Conservation (phyloP, 768 basidiomycete genomes). For the Glaciozyma antarctica region DNA sequence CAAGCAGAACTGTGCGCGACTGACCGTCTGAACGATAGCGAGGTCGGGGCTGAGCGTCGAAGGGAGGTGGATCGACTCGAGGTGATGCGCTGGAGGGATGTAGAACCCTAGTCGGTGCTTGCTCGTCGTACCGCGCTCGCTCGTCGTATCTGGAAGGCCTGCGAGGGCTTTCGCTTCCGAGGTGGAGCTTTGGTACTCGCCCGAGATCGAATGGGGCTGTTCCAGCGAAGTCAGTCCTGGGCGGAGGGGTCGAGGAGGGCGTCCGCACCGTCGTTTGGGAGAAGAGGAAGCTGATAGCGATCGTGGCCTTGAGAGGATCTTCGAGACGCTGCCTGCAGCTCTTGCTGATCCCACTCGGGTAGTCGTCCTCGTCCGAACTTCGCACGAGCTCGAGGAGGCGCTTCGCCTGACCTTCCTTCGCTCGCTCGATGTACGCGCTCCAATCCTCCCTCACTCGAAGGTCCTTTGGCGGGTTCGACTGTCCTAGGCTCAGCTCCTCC, state of each 20-base stretch:
- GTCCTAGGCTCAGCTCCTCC: background rate
- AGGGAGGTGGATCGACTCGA: background rate
- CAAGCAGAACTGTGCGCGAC: background rate
- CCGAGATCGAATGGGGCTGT: background rate
- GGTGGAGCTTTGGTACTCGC: background rate
- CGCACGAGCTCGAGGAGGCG: background rate
- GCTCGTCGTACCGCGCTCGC: background rate
- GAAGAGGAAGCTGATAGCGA: background rate
- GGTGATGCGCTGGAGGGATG: background rate
- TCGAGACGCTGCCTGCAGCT: background rate
- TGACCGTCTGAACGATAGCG: background rate
- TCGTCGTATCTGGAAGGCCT: background rate
- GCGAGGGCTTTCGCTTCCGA: background rate
- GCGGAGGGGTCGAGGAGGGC: background rate
- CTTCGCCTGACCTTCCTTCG: background rate
- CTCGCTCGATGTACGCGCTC: background rate
- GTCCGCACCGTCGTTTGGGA: background rate
- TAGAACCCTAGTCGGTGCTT: background rate
- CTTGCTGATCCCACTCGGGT: background rate
- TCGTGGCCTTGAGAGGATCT: background rate
- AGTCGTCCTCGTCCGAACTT: background rate
- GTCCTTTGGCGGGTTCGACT: background rate
- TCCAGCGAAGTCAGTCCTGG: background rate
- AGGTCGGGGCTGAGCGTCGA: background rate
- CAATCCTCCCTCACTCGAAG: background rate